Evolutionary conservation across 2,329 filamentous ascomycete genomes (phyloP).

Genomic region (Chrysoporthe deuterocubensis): DNA sequence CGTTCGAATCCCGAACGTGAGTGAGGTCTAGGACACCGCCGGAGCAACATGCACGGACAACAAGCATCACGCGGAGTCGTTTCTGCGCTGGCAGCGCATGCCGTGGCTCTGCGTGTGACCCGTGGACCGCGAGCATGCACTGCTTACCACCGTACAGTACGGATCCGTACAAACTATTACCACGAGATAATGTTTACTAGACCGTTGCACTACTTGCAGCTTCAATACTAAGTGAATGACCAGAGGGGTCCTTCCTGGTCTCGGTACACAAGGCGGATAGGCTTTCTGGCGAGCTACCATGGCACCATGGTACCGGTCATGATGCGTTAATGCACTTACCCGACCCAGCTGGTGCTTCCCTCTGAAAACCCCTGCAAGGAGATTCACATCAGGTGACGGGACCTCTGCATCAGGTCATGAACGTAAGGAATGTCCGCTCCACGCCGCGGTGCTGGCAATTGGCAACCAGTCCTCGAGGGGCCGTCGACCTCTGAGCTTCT

Average conservation of each 20-base stretch:
- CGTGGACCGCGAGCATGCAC: background rate
- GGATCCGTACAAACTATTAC: background rate
- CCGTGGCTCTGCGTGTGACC: background rate
- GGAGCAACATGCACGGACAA: constrained; percentile 1
- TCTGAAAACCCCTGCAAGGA: background rate
- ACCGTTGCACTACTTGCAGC: background rate
- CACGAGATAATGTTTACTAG: background rate
- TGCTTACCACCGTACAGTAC: background rate
- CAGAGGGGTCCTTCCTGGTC: background rate
- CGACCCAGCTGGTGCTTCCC: background rate
- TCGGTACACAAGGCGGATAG: background rate
- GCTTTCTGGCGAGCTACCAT: background rate
- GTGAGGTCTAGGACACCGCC: constrained; percentile 2
- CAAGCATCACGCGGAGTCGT: background rate
- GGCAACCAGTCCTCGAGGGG: background rate
- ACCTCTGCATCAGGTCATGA: background rate
- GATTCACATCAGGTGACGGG: background rate
- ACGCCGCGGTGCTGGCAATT: background rate
- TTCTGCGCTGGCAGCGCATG: constrained; percentile 1
- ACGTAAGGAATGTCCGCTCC: background rate
- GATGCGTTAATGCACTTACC: background rate
- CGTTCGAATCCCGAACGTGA: background rate
- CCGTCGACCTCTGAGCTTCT: background rate
- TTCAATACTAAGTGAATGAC: background rate
- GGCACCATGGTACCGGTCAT: background rate